These are phyloP conservation scores for Hyphopichia wangnamkhiaoensis DNA, from an alignment of 1,139 yeast genomes.

Conservation along the genomic window DNA sequence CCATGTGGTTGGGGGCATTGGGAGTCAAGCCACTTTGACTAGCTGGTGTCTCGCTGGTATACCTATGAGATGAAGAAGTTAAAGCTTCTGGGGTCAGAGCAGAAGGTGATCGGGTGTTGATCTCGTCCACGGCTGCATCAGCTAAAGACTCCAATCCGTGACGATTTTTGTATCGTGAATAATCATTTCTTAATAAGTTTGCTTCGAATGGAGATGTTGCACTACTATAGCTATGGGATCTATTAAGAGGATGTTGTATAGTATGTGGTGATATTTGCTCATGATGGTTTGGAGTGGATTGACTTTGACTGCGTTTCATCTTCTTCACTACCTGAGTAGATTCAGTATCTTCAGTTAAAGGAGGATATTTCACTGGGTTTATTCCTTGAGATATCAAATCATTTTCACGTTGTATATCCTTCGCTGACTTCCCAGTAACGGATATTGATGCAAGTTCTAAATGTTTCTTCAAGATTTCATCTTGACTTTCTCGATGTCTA, in stretches of 20 bases:
- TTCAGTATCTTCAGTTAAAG: too few species aligned
- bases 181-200: slow-evolving; percentile 12
- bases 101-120: slow-evolving; percentile 20
- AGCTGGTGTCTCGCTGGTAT: not conserved
- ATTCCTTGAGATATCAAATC: slow-evolving; percentile 51
- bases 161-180: slow-evolving; percentile 5
- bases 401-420: slow-evolving; percentile 50
- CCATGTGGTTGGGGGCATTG: not conserved
- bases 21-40: not conserved
- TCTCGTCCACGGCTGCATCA: slow-evolving; percentile 32
- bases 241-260: too few species aligned
- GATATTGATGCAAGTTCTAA: slow-evolving; percentile 55
- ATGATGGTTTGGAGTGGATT: not conserved
- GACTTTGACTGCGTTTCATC: slow-evolving; percentile 2
- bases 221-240: slow-evolving; percentile 1
- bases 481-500: slow-evolving; percentile 2
- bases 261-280: too few species aligned
- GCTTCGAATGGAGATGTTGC: slow-evolving; percentile 5
- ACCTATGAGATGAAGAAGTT: not conserved
- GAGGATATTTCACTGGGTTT: slow-evolving; percentile 45
- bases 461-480: slow-evolving; percentile 35
- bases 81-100: not conserved
- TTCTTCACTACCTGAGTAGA: too few species aligned
- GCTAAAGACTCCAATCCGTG: slow-evolving; percentile 27
- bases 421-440: slow-evolving; percentile 52